A percentile compares a stretch with the other conserved stretches of the same genome.
phyloP scores from a whole-genome alignment of 306 rosid species.

The Gleditsia sinensis region DNA sequence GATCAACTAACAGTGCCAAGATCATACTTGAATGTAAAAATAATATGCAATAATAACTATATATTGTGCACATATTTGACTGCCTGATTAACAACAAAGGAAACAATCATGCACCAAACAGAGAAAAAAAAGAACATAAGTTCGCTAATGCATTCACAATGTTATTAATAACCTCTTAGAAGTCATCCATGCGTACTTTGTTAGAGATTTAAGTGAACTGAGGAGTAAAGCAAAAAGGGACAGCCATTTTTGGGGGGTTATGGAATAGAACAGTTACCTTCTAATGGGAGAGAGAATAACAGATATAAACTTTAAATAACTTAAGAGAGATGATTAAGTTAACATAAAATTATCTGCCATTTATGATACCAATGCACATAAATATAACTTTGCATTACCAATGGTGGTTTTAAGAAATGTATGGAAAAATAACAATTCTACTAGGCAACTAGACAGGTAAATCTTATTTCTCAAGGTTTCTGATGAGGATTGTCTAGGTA shows the following conservation, averaged over 20 bases:
- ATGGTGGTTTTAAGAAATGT: neutral
- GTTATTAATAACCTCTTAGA: neutral
- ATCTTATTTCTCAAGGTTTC: neutral
- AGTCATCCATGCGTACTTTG: neutral
- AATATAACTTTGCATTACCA: neutral
- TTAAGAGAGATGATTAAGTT: neutral
- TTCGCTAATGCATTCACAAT: neutral
- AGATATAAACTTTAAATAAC: neutral
- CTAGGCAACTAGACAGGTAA: too few relatives aligned
- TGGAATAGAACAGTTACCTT: neutral
- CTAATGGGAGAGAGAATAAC: neutral
- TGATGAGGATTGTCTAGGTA: too few relatives aligned
- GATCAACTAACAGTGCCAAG: too few relatives aligned
- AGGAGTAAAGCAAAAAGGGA: neutral
- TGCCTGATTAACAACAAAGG: conserved; percentile 8
- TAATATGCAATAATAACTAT: neutral
- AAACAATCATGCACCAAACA: neutral
- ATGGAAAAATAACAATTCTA: neutral
- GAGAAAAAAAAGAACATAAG: neutral
- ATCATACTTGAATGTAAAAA: conserved; percentile 8
- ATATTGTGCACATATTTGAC: conserved; percentile 1
- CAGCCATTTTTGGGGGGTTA: neutral
- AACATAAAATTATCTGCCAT: neutral
- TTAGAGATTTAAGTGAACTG: neutral
- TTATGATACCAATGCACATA: neutral